Base-by-base conservation (phyloP, 176 grass and related monocot genomes). In the Otatea glauca region DNA sequence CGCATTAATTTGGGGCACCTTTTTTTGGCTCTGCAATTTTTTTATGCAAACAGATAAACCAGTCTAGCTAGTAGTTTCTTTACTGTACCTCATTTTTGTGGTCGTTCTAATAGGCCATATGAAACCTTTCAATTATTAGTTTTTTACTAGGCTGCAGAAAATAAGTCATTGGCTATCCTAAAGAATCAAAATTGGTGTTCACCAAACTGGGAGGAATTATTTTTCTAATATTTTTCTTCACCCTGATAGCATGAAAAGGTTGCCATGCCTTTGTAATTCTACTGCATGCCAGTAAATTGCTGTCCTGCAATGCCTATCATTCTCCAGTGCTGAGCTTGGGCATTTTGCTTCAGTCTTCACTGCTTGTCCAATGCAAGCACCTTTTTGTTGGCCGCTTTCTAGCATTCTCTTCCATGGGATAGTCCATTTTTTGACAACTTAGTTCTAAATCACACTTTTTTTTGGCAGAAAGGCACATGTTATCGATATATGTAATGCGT, bases 401-500 rank as follows among this genome's bases (percentile, higher is more conserved):
- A 50, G 41, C 59, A 67, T 67, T 80, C 17, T 25, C 17, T 66
- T 69, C 72, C 25, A 72, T 67, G 48, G 35, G 35, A 50, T 8
- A 77, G 14, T 23, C 35, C 8, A 45, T 45, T 69, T 32, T 82
- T 80, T 60, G 54, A 72, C 39, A 72, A 71, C 35, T 41, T 49
- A 58, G 69, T 84, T 38, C 3, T 32, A 51, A 4, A 66, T 53
- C 18, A 62, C 13, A 39, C 12, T 10, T 48, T 48, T 83, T 51
- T 12, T 25, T 23, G 25, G 12, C 1, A 24, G 3, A 83, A 38
- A 50, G 37, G 63, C 63, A 74, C 42, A 61, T 62, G 13, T 5
- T 72, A 83, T 50, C 21, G 2, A 65, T 55, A 70, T 81, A 68
- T 70, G 34, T 81, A 74, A 84, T 53, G 21, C 35, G 6, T 43